Conservation (phyloP, 1,139 yeast genomes). For the Hansenula anomala region DNA sequence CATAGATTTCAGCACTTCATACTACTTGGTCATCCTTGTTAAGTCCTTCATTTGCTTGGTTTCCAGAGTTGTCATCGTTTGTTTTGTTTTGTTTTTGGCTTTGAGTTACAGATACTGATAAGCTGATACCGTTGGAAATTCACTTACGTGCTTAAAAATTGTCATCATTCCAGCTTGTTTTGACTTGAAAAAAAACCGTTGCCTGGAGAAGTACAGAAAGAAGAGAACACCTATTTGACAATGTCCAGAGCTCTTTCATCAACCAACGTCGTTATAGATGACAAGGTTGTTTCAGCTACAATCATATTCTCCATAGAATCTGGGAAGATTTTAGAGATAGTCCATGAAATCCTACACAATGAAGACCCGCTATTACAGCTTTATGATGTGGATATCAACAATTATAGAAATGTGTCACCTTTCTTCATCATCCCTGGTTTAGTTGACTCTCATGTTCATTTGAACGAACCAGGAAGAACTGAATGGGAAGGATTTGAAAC, state of each 20-base stretch:
- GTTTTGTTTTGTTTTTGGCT: no score
- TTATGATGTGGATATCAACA: slow-evolving; percentile 38
- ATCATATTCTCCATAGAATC: slow-evolving; percentile 55
- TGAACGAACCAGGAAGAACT: slow-evolving; percentile 92
- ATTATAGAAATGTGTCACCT: slow-evolving; percentile 57
- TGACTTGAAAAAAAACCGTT: no score
- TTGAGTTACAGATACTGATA: no score
- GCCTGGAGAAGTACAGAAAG: no score
- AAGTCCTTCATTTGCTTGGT: no score
- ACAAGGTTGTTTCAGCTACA: slow-evolving; percentile 55
- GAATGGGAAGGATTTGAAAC: slow-evolving; percentile 96
- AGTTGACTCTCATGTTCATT: slow-evolving; percentile 89
- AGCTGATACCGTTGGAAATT: no score
- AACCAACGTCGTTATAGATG: slow-evolving; percentile 52
- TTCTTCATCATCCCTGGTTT: slow-evolving; percentile 77
- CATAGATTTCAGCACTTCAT: no score
- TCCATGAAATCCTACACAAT: slow-evolving; percentile 29
- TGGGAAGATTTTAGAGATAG: slow-evolving; percentile 60
- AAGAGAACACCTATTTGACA: neutral
- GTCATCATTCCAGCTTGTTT: no score
- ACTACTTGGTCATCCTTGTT: no score
- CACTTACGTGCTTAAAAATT: no score
- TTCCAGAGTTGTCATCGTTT: no score
- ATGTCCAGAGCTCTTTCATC: slow-evolving; percentile 57
- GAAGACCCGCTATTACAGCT: slow-evolving; percentile 34